Conservation (phyloP, 2,329 filamentous ascomycete species). For the Tolypocladium tundrense region DNA sequence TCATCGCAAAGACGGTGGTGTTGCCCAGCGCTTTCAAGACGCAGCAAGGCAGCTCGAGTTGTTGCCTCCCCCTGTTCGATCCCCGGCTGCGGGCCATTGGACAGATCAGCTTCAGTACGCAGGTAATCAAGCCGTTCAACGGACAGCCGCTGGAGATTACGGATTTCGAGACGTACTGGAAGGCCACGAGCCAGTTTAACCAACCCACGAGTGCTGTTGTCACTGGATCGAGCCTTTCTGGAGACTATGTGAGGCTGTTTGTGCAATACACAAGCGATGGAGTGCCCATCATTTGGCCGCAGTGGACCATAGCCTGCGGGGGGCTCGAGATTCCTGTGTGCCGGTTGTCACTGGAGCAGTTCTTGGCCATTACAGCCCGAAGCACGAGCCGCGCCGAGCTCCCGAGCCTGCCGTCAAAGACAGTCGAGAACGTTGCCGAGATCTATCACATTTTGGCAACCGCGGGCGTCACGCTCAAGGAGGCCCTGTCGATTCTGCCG, state of each 20-base stretch:
- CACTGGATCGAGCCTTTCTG: constrained; percentile 87
- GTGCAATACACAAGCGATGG: constrained; percentile 87
- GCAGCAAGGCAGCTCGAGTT: constrained; percentile 62
- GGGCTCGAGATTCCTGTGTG: constrained; percentile 75
- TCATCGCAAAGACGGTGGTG: constrained; percentile 92
- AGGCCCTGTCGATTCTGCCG: constrained; percentile 67
- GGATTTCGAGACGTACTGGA: constrained; percentile 99
- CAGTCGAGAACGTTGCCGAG: constrained; percentile 46
- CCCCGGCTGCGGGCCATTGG: constrained; percentile 85
- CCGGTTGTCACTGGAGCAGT: constrained; percentile 65
- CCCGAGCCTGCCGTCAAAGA: constrained; percentile 31
- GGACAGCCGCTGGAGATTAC: constrained; percentile 92
- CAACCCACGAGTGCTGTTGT: constrained; percentile 73
- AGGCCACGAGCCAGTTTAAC: constrained; percentile 88
- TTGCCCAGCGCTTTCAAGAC: constrained; percentile 78
- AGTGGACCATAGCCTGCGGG: constrained; percentile 67
- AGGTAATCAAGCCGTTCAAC: constrained; percentile 92
- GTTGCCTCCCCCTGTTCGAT: constrained; percentile 85
- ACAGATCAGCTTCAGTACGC: constrained; percentile 85
- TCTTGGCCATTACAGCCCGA: constrained; percentile 41
- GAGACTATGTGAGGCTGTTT: constrained; percentile 87
- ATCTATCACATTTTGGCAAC: constrained; percentile 63
- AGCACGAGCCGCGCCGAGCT: constrained; percentile 33
- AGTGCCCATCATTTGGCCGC: constrained; percentile 77
- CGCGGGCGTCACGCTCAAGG: constrained; percentile 69